Percentiles rank a stretch among this genome's conserved stretches.
Conservation (phyloP, 257 asterid species). For the Lycium barbarum region DNA sequence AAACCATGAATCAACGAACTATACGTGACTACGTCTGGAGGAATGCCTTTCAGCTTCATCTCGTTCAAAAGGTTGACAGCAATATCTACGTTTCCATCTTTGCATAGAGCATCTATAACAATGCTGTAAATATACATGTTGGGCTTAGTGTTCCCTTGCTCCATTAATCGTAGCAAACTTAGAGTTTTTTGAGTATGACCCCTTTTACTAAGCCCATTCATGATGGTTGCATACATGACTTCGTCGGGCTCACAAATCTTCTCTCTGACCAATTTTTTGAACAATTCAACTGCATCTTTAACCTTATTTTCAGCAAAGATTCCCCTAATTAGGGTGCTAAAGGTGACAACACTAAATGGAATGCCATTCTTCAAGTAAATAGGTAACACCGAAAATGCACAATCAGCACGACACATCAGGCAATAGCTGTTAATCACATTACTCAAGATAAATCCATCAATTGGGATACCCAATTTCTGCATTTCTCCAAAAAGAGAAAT, state of each 20-base stretch:
- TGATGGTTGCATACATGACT: constrained; percentile 21
- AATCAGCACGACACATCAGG: neutral
- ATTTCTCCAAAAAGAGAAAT: constrained; percentile 16
- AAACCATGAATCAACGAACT: too few species aligned
- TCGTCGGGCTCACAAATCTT: constrained; percentile 35
- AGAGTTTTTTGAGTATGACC: constrained; percentile 33
- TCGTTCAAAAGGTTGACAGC: too few species aligned
- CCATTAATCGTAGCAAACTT: constrained; percentile 20
- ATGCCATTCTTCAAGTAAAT: neutral
- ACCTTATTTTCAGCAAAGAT: constrained; percentile 30
- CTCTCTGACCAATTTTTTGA: constrained; percentile 35
- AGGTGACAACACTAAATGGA: constrained; percentile 6
- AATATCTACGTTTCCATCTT: neutral
- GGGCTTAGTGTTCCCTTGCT: constrained; percentile 10
- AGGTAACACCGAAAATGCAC: neutral
- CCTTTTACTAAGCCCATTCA: neutral
- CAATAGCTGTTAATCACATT: constrained; percentile 10
- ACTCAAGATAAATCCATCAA: neutral
- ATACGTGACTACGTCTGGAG: too few species aligned
- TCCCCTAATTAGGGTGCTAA: constrained; percentile 35
- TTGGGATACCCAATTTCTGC: neutral
- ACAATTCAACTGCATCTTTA: constrained; percentile 32
- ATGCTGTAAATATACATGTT: neutral
- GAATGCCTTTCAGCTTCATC: too few species aligned
- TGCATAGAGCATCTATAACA: neutral